Conservation (phyloP, 176 grass and related monocot species). For the Elymus sibiricus region DNA sequence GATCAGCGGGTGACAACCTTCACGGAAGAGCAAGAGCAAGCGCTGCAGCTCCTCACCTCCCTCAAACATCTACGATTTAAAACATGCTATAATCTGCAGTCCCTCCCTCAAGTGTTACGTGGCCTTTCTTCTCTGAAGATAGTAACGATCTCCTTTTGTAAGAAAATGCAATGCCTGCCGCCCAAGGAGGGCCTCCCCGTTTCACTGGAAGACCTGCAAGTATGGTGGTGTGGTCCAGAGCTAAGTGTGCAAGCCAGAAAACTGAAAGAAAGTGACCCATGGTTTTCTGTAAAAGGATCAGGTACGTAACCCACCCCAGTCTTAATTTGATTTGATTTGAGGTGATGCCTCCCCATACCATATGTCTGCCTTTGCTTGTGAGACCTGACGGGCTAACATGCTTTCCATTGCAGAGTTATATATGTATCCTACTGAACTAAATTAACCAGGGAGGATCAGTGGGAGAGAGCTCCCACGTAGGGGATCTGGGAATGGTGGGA, state of each 20-base stretch:
- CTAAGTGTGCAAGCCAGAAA: background rate
- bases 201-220: background rate
- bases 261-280: background rate
- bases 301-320: too few species aligned
- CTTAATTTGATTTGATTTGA: too few species aligned
- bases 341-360: too few species aligned
- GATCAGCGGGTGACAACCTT: background rate
- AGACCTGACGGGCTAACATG: too few species aligned
- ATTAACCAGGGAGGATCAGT: too few species aligned
- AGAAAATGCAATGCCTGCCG: background rate
- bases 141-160: accelerated
- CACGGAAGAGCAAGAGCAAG: background rate
- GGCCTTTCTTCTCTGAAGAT: background rate
- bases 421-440: too few species aligned
- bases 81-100: accelerated
- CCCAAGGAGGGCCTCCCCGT: background rate
- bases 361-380: too few species aligned
- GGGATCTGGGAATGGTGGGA: too few species aligned
- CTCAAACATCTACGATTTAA: background rate
- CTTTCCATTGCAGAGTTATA: too few species aligned
- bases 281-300: accelerated
- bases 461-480: too few species aligned
- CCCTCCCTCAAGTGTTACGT: background rate
- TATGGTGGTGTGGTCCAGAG: accelerated
- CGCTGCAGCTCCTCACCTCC: background rate